These are phyloP conservation scores for Phaffia tasmanica DNA, from an alignment of 768 basidiomycete species.

Conservation along the genomic window DNA sequence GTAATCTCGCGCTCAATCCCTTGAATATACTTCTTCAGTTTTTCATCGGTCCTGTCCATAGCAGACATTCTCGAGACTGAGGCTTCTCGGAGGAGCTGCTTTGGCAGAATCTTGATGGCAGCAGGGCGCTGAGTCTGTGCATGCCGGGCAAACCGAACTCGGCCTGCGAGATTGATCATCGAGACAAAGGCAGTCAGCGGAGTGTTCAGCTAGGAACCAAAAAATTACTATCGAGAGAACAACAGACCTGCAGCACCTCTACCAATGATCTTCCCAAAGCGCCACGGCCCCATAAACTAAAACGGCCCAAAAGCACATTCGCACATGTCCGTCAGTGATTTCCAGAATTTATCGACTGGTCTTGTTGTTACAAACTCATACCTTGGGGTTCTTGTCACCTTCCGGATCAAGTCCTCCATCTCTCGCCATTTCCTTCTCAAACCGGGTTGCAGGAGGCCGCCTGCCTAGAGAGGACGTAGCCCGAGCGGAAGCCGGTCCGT, in stretches of 20 bases:
- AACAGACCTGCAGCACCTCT: constrained; percentile 18
- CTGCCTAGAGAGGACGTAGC: no score
- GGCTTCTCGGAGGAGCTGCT: constrained; percentile 48
- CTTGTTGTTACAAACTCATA: background rate
- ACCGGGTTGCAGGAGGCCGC: constrained; percentile 4
- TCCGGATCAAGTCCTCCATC: constrained; percentile 3
- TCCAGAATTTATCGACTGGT: background rate
- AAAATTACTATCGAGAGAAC: background rate
- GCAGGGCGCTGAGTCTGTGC: constrained; percentile 76
- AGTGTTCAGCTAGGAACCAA: background rate
- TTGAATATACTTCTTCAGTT: constrained; percentile 55
- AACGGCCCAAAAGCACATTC: background rate
- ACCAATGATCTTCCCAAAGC: background rate
- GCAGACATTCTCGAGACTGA: constrained; percentile 41
- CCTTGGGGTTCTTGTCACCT: background rate
- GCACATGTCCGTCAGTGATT: constrained; percentile 1
- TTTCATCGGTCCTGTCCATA: constrained; percentile 30
- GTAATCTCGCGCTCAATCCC: constrained; percentile 90
- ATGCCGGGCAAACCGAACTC: constrained; percentile 87
- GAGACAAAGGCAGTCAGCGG: background rate
- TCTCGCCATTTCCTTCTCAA: constrained; percentile 22
- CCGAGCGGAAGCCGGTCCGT: no score
- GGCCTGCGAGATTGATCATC: constrained; percentile 37
- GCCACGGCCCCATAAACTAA: constrained; percentile 7
- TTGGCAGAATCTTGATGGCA: constrained; percentile 87